Evolutionary conservation across 306 rosid species (phyloP), one percentile per base, ranked within the genome.

Genomic region (Ammopiptanthus mongolicus): DNA sequence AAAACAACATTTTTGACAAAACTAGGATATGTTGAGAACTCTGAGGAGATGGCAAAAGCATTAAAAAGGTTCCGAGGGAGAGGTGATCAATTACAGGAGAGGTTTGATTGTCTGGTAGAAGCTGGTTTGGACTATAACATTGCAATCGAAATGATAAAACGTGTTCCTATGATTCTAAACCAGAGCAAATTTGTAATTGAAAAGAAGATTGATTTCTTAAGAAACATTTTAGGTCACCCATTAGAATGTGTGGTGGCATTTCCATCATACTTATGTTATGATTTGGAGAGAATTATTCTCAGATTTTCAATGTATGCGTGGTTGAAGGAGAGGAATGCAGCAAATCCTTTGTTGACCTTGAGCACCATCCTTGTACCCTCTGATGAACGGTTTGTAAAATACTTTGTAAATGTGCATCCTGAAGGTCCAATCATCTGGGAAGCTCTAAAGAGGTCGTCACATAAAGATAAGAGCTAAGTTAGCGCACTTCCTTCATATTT

Each of bases 41-140:
- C 98, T 12, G 88, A 91, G n/a, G 98, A 89, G 85, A 89, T 93
- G 97, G 81, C 44, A 33, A 83, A 81, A 71, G 97, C 97, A 19
- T 52, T 79, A 71, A 84, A 88, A 65, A 50, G 62, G 75, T 93
- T 91, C 72, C 82, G 85, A 51, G 97, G 96, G 36, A 88, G 97
- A 62, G 97, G 96, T 12, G 93, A 89, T 74, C 89, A 85, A 73
- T 73, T 93, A 66, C 97, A 91, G 71, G 97, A 93, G 83, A 87
- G 98, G 77, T 89, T 93, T 50, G 89, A 91, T 84, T 89, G 93
- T 83, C 81, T 93, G 55, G 93, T 91, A 28, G 77, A 85, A 58
- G 93, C 96, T 71, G 97, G 98, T 72, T 85, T 93, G 87, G 97
- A 93, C 57, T 84, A 59, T 58, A 84, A 86, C 44, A 79, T 37